These are phyloP conservation scores for Hortiboletus flavorubellus DNA, from an alignment of 768 basidiomycete genomes.

Conservation along the genomic window DNA sequence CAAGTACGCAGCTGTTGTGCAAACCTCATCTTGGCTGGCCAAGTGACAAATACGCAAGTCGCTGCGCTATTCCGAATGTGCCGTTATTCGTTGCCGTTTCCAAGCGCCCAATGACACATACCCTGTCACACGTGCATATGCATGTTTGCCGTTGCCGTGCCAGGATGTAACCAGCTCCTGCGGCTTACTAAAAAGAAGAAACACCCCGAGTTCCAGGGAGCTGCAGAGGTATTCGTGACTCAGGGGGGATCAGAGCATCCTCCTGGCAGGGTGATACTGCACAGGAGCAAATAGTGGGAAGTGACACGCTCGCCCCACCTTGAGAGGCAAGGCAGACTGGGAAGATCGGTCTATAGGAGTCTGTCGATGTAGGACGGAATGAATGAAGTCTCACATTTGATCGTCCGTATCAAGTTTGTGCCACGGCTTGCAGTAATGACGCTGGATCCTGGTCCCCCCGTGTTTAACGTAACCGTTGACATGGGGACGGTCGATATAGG, in stretches of 20 bases:
- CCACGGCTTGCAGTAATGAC: conserved; percentile 79
- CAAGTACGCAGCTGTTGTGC: neutral
- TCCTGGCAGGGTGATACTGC: no score
- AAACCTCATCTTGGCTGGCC: neutral
- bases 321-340: no score
- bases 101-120: neutral
- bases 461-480: conserved; percentile 72
- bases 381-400: conserved; percentile 57
- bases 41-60: neutral
- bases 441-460: conserved; percentile 45
- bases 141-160: neutral
- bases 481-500: conserved; percentile 74
- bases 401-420: conserved; percentile 86
- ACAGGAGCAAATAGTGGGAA: no score
- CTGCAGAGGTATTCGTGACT: no score
- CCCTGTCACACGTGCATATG: neutral
- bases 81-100: neutral
- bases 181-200: neutral
- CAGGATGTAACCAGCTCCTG: neutral
- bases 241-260: no score
- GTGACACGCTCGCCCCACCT: no score
- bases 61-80: neutral
- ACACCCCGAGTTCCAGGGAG: no score
- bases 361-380: neutral
- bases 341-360: neutral